These are phyloP conservation scores for Microdochium paspali DNA, from an alignment of 2,329 filamentous ascomycete species.

Conservation along the genomic window DNA sequence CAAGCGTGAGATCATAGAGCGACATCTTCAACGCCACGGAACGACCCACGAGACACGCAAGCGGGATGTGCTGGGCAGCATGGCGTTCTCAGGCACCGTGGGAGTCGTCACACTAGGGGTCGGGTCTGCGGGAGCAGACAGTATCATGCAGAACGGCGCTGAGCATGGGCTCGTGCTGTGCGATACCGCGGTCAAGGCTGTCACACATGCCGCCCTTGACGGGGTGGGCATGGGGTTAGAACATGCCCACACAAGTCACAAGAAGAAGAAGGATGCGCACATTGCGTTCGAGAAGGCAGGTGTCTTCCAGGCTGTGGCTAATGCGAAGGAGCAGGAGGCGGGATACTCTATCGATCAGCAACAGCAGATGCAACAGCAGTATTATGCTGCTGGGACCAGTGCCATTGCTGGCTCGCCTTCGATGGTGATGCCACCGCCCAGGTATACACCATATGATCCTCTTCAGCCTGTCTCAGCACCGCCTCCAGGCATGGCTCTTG, in stretches of 20 bases:
- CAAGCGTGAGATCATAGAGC: conserved; percentile 30
- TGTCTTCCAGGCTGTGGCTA: neutral
- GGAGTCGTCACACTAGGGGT: conserved; percentile 25
- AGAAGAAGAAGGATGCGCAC: neutral
- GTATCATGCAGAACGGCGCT: conserved; percentile 21
- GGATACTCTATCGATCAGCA: neutral
- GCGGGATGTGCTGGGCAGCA: conserved; percentile 26
- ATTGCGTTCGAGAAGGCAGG: neutral
- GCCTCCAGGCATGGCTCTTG: neutral
- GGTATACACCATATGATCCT: neutral
- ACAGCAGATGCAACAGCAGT: neutral
- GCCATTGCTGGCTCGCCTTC: too few species aligned
- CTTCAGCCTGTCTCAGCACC: neutral
- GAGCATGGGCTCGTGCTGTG: conserved; percentile 17
- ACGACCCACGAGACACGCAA: conserved; percentile 27
- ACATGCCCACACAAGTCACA: neutral
- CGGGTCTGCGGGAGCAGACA: conserved; percentile 23
- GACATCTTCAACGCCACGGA: conserved; percentile 22
- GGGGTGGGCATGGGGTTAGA: neutral
- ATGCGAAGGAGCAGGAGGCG: neutral
- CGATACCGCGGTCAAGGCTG: too few species aligned
- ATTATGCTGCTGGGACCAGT: neutral
- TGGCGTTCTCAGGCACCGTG: conserved; percentile 26
- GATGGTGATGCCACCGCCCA: neutral
- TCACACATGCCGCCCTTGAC: too few species aligned